Conservation (phyloP, 495 filamentous ascomycete genomes). For the Aspergillus kassunensis region DNA sequence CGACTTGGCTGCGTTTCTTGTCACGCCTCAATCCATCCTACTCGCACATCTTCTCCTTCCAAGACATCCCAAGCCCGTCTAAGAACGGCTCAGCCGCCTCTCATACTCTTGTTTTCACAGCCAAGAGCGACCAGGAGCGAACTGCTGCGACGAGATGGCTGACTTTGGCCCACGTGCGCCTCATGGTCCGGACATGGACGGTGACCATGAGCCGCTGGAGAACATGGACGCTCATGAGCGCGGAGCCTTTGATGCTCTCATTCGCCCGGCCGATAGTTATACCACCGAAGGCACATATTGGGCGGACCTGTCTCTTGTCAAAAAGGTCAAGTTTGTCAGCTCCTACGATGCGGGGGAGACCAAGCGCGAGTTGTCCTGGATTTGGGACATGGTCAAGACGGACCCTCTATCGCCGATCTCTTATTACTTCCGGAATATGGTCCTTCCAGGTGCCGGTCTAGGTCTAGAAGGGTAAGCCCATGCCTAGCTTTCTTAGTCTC, state of each 20-base stretch:
- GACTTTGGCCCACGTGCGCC: slow-evolving; percentile 54
- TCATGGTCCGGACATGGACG: slow-evolving; percentile 53
- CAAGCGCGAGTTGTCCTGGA: slow-evolving; percentile 55
- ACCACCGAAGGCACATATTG: slow-evolving; percentile 78
- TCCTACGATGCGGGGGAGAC: slow-evolving; percentile 63
- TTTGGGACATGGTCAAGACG: slow-evolving; percentile 72
- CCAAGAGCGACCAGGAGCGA: slow-evolving; percentile 10
- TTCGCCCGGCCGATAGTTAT: slow-evolving; percentile 81
- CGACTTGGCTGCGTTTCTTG: slow-evolving; percentile 22
- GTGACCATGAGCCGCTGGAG: slow-evolving; percentile 46
- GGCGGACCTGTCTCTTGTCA: slow-evolving; percentile 68
- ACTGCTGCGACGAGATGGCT: slow-evolving; percentile 39
- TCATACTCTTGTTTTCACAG: slow-evolving; percentile 11
- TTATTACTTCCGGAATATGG: slow-evolving; percentile 84
- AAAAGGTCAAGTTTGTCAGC: slow-evolving; percentile 69
- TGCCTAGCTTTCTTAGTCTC: neutral
- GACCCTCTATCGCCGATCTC: slow-evolving; percentile 74
- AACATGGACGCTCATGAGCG: slow-evolving; percentile 60
- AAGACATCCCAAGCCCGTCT: neutral
- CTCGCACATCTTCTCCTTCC: slow-evolving; percentile 5
- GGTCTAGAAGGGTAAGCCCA: slow-evolving; percentile 71
- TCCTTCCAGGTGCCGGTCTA: slow-evolving; percentile 83
- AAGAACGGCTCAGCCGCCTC: slow-evolving; percentile 10
- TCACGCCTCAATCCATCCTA: slow-evolving; percentile 19
- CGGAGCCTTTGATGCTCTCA: slow-evolving; percentile 66